Conservation (phyloP, 495 filamentous ascomycete genomes). For the Neurospora sp. region DNA sequence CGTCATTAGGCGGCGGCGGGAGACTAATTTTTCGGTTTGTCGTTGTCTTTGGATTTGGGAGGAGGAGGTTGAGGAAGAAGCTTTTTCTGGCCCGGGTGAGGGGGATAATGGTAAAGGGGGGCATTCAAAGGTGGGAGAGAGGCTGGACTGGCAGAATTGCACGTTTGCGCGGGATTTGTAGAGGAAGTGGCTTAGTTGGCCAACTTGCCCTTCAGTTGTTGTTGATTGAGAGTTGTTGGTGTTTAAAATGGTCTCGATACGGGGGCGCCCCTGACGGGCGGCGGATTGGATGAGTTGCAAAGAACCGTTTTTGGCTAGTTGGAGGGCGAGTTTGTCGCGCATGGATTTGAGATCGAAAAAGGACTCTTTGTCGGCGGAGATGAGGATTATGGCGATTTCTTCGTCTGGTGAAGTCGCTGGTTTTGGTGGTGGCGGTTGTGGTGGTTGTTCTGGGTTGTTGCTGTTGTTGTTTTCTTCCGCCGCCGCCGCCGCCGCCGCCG, state of each 20-base stretch:
- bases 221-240: too few relatives aligned
- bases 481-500: slow-evolving; percentile 10
- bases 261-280: slow-evolving; percentile 58
- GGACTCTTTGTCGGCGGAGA: slow-evolving; percentile 82
- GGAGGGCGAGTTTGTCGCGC: slow-evolving; percentile 67
- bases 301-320: slow-evolving; percentile 63
- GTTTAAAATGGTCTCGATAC: slow-evolving; percentile 47
- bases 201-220: not conserved
- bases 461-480: slow-evolving; percentile 7
- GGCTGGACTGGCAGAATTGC: slow-evolving; percentile 86
- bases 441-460: slow-evolving; percentile 1
- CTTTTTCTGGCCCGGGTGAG: not conserved
- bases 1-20: slow-evolving; percentile 66
- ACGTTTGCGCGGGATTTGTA: slow-evolving; percentile 92
- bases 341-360: slow-evolving; percentile 85
- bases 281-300: slow-evolving; percentile 65
- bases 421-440: slow-evolving; percentile 6
- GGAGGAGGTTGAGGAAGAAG: too few relatives aligned
- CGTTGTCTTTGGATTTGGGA: slow-evolving; percentile 16
- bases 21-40: slow-evolving; percentile 29
- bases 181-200: slow-evolving; percentile 73
- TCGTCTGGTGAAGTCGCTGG: slow-evolving; percentile 35
- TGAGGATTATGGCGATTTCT: slow-evolving; percentile 82
- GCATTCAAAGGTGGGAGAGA: slow-evolving; percentile 53
- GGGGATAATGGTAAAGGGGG: not conserved